Base-by-base conservation (phyloP, 345 rosid species). In the Citrus hindsii region DNA sequence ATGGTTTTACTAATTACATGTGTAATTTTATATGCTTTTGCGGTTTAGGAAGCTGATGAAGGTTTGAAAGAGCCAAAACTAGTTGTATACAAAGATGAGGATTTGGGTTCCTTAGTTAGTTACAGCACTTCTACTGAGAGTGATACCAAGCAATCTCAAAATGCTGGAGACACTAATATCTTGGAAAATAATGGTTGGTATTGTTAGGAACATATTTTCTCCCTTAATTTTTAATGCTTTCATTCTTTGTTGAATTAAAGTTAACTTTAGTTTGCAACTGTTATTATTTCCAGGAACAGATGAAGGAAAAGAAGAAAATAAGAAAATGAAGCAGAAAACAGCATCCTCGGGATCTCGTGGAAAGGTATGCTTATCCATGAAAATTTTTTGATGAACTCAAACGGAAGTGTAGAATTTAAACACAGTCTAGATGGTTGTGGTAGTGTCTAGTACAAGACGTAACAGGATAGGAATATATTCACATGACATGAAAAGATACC, bases 51-150 rank as follows among this genome's bases (percentile, higher is more conserved):
- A 85, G 90, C 83, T 67, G 88, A 81, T 25, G 76, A 86, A 86
- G 89, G 83, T 55, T 77, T 93, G 83, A 88, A 87, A 83, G 98
- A 86, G 80, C 98, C 98, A 28, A 86, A 92, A 82, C 84, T 78
- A 80, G 75, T 86, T 75, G 89, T 93, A 79, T 90, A 88, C 69
- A 76, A 88, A 78, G 92, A 87, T 21, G 85, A 85, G 81, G 86
- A 85, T 73, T 76, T 87, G 51, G 76, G 70, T 79, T 85, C 93
- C 79, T 64, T 71, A 46, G 90, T 80, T 77, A 76, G 69, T 77
- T 32, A 76, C 76, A 83, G 79, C 62, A 76, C 78, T 67, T 68
- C 87, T 78, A 56, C 51, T 53, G 81, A 67, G 76, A 82, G 19
- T 69, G 79, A 82, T 76, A 68, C 76, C 63, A 73, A 33, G 67